Conservation (phyloP, 768 basidiomycete species). For the Termitomyces sp. region DNA sequence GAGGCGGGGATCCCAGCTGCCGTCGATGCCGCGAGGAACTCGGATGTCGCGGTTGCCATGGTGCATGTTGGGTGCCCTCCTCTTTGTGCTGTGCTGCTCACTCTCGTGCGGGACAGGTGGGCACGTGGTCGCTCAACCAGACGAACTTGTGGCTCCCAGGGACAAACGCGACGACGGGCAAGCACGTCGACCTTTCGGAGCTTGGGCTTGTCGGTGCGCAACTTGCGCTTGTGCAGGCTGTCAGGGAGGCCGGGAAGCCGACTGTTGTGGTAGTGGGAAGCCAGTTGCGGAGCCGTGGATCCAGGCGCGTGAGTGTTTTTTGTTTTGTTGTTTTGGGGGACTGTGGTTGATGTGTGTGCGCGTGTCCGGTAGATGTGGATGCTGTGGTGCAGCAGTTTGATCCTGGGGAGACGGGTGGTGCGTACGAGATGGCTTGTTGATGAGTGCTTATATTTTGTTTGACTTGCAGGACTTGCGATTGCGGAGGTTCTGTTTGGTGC, state of each 20-base stretch:
- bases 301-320: constrained; percentile 41
- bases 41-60: constrained; percentile 62
- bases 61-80: constrained; percentile 23
- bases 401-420: constrained; percentile 64
- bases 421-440: not conserved
- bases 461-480: constrained; percentile 38
- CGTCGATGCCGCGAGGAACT: constrained; percentile 42
- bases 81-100: not conserved
- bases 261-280: constrained; percentile 70
- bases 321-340: not conserved
- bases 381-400: constrained; percentile 72
- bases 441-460: not conserved
- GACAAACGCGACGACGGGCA: constrained; percentile 66
- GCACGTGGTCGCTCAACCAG: constrained; percentile 60
- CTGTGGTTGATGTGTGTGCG: not conserved
- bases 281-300: constrained; percentile 73
- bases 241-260: constrained; percentile 57
- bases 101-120: constrained; percentile 26
- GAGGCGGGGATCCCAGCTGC: constrained; percentile 50
- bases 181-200: constrained; percentile 61
- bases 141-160: constrained; percentile 53
- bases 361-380: constrained; percentile 50
- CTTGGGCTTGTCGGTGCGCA: constrained; percentile 64
- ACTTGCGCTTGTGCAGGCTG: constrained; percentile 53
- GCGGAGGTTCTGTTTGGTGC: constrained; percentile 63